These are phyloP conservation scores for Cutaneotrichosporon sp. DNA, from an alignment of 1,284 basidiomycete species.

Conservation along the genomic window DNA sequence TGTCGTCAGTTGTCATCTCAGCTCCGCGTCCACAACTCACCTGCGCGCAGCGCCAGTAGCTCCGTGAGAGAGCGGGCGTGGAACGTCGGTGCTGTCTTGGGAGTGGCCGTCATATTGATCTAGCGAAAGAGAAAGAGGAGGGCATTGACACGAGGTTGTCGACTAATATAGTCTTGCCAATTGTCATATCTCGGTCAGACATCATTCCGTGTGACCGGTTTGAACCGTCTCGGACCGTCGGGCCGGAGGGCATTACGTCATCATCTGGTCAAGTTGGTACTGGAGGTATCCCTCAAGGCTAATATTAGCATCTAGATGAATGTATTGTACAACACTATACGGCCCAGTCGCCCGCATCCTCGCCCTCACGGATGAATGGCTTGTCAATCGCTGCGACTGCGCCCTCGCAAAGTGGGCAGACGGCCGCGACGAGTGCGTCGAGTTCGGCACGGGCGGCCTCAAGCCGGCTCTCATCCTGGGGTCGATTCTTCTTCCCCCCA, in stretches of 20 bases:
- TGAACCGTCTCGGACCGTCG: background rate
- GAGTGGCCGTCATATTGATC: conserved; percentile 30
- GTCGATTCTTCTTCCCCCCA: conserved; percentile 45
- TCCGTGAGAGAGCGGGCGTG: conserved; percentile 44
- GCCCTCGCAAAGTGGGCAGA: conserved; percentile 84
- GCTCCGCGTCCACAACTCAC: conserved; percentile 25
- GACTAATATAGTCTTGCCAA: background rate
- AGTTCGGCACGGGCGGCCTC: conserved; percentile 68
- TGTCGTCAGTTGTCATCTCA: background rate
- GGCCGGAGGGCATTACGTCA: background rate
- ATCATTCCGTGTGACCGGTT: background rate
- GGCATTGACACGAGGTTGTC: background rate
- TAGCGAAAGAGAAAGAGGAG: background rate
- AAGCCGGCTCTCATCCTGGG: conserved; percentile 57
- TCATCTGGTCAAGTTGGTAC: no score
- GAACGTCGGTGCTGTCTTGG: conserved; percentile 23
- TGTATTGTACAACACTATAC: conserved; percentile 56
- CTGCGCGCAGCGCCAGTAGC: conserved; percentile 44
- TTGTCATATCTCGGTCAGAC: background rate
- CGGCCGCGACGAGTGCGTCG: conserved; percentile 80
- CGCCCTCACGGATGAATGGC: conserved; percentile 77
- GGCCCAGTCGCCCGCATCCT: conserved; percentile 76
- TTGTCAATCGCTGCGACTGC: conserved; percentile 79
- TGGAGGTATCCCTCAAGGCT: background rate
- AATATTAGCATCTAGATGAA: background rate